Evolutionary conservation across 2,329 filamentous ascomycete genomes (phyloP), one percentile per base, ranked within the genome.

Genomic region (Neonectria hederae): DNA sequence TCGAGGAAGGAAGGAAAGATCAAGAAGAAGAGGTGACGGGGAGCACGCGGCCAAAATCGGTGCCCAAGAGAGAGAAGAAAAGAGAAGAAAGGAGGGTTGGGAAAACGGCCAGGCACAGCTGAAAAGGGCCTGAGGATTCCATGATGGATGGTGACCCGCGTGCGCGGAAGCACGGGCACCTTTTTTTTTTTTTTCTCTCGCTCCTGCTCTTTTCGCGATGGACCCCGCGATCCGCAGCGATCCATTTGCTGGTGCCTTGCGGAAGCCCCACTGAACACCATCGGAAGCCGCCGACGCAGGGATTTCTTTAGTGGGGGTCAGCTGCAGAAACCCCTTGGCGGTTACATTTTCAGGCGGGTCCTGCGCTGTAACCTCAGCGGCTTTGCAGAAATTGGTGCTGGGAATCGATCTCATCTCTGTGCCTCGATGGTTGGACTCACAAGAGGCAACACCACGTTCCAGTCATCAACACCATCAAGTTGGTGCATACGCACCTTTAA

Each of bases 181-280:
- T 54, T 72, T 72, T 73, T 72, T 72, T 72, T 65, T 71, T 65
- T 66, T 65, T 71, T 65, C 65, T 68, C 63, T 65, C 51, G 57
- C 60, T 68, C 57, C 65, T 65, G 55, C 59, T 65, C 51, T 46
- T 49, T 68, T 68, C 59, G 54, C 54, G 54, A 57, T 57, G 59
- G 65, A 38, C 48, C 58, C 54, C 55, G 62, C 68, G 61, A 55
- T 52, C 35, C 53, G n/a, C 14, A 19, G 13, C 43, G 28, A 49
- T 61, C 63, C 28, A 63, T 65, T 65, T 65, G 61, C 59, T 62
- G 59, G 43, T 45, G 24, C 49, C 53, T 51, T 51, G 51, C 26
- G 30, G 28, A 4, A 10, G 45, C 65, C 54, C 67, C 40, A 19
- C 30, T 22, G 40, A 43, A 49, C 32, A 57, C 38, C 54, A 54